Base-by-base conservation (phyloP, 1,139 yeast species). In the Groenewaldozyma auringiensis region DNA sequence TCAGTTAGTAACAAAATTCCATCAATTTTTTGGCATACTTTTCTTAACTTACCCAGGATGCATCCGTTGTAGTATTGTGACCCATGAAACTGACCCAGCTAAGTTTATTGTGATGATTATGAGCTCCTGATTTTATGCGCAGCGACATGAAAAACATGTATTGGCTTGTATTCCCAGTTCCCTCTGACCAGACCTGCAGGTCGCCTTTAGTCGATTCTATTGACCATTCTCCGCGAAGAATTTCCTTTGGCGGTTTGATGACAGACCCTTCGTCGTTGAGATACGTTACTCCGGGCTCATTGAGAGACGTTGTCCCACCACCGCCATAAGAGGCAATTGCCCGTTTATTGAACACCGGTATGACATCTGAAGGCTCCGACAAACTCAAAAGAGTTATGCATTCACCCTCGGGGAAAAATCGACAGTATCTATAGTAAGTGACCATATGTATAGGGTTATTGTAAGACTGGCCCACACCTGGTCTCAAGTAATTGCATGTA, bases 381-480 rank as follows among this genome's bases (percentile, higher is more conserved):
- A 58, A 53, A 11, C 62, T 50, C 33, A 60, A 44, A 14, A 58
- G 48, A 21, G 51, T 54, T 20, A 60, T 49, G 49, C 87, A 83
- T 0, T 75, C 69, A 0, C 97, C 97, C 57, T 85, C 84, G 0
- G 82, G 81, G 58, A 75, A 85, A 59, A 92, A 88, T 47, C 96
- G 69, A 34, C 83, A 64, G 61, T 87, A 92, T 50, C 98, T 70
- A 62, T 86, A 92, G 60, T 89, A 92, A 0, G 96, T 86, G 42
- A 89, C 84, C 61, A 88, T 78, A 56, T 85, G 78, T 17, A 85
- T 76, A 0, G 96, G 96, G 49, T 79, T 78, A 37, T 74, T 65
- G 83, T 94, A 79, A n/a, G 85, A 74, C 36, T 71, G 74, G 74
- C 75, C 72, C 1, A 83, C 79, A 43, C 96, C 95, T 58, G 85